Conservation (phyloP, 805 yeast genomes). For the Diddensiella caesifluorescens region DNA sequence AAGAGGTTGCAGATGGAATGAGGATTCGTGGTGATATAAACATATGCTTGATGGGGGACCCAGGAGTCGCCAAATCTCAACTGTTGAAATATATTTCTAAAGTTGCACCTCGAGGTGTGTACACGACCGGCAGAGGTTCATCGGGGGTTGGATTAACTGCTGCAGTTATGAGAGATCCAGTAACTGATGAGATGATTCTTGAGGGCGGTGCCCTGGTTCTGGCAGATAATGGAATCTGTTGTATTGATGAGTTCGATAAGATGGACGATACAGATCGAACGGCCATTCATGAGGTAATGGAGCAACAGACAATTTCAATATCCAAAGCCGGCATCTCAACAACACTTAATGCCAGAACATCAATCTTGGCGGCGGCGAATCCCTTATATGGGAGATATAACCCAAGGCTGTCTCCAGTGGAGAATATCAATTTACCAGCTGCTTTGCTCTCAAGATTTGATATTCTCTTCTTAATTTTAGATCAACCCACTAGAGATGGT, state of each 20-base stretch:
- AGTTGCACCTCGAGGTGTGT: constrained; percentile 93
- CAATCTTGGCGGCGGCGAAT: constrained; percentile 97
- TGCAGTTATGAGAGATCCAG: constrained; percentile 97
- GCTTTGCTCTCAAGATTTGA: constrained; percentile 95
- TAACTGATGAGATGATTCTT: constrained; percentile 96
- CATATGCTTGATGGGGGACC: constrained; percentile 96
- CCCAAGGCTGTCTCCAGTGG: constrained; percentile 83
- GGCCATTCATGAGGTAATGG: constrained; percentile 99
- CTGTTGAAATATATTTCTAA: constrained; percentile 83
- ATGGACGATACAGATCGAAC: constrained; percentile 97
- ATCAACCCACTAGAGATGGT: constrained; percentile 68
- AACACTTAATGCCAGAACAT: constrained; percentile 89
- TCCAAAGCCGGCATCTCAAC: constrained; percentile 98
- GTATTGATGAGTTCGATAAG: constrained; percentile 98
- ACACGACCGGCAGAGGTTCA: constrained; percentile 97
- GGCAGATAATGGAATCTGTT: constrained; percentile 97
- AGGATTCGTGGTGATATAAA: constrained; percentile 96
- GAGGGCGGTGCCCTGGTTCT: constrained; percentile 98
- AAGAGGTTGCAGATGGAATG: constrained; percentile 94
- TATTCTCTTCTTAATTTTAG: constrained; percentile 78
- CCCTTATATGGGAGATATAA: constrained; percentile 94
- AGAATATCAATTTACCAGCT: constrained; percentile 93
- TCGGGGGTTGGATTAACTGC: constrained; percentile 99
- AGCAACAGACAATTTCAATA: constrained; percentile 95
- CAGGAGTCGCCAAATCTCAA: constrained; percentile 99